These are phyloP conservation scores for Iris pallida DNA, from an alignment of 116 monocot species.

Conservation along the genomic window DNA sequence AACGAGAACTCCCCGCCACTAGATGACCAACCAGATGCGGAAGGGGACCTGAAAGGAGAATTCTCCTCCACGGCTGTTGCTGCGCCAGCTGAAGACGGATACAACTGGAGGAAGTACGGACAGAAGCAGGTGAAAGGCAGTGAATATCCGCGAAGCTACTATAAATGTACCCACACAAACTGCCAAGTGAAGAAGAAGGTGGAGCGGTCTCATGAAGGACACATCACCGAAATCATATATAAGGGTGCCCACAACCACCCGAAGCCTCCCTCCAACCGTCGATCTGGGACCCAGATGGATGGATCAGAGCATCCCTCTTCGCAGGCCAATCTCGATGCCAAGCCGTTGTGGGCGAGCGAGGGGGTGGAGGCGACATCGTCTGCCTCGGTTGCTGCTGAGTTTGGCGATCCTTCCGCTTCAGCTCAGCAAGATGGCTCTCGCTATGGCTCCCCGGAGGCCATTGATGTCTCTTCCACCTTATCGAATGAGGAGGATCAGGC, in stretches of 20 bases:
- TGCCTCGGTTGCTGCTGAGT: conserved; percentile 28
- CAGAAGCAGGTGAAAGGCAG: conserved; percentile 63
- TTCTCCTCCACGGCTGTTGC: conserved; percentile 21
- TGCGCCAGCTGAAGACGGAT: conserved; percentile 52
- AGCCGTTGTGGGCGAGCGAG: conserved; percentile 17
- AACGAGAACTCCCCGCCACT: conserved; percentile 31
- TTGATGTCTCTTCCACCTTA: conserved; percentile 40
- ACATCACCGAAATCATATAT: conserved; percentile 72
- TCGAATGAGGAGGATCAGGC: conserved; percentile 47
- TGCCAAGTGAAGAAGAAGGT: conserved; percentile 62
- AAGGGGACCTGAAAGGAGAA: conserved; percentile 37
- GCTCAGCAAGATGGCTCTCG: conserved; percentile 30
- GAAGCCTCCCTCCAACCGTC: conserved; percentile 32
- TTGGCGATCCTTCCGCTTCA: conserved; percentile 19
- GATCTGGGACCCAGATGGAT: conserved; percentile 20
- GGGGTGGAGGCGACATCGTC: conserved; percentile 21
- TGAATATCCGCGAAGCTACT: conserved; percentile 60
- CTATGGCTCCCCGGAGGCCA: conserved; percentile 25
- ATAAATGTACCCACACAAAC: conserved; percentile 50
- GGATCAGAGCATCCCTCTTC: conserved; percentile 13
- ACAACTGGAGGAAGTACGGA: conserved; percentile 69
- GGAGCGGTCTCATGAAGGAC: conserved; percentile 54
- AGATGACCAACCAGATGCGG: conserved; percentile 31
- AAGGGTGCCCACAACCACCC: conserved; percentile 64
- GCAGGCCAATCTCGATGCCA: conserved; percentile 13